Evolutionary conservation across 495 filamentous ascomycete genomes (phyloP).

Genomic region (Penicillium parvum): DNA sequence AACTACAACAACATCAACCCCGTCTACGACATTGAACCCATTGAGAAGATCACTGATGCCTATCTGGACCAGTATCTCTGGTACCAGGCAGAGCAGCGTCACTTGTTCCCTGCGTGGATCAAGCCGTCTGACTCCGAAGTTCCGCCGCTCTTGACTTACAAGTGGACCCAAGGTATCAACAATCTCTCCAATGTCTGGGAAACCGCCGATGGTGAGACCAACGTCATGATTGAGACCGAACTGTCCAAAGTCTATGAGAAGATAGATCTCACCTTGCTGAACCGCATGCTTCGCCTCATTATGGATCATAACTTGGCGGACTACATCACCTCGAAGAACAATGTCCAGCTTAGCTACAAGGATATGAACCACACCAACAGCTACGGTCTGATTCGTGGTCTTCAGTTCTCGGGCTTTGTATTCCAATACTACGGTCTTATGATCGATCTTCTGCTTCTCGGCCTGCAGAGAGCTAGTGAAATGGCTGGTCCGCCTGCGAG

Average conservation of each 20-base stretch:
- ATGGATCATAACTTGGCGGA: conserved; percentile 99
- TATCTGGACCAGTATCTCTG: conserved; percentile 98
- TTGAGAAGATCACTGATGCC: conserved; percentile 99
- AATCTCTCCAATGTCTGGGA: conserved; percentile 98
- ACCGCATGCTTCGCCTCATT: conserved; percentile 87
- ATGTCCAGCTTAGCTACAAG: conserved; percentile 98
- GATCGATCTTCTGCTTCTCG: conserved; percentile 88
- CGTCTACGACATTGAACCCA: conserved; percentile 98
- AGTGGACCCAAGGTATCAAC: conserved; percentile 99
- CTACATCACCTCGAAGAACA: conserved; percentile 99
- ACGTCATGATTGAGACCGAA: conserved; percentile 98
- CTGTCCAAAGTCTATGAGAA: conserved; percentile 99
- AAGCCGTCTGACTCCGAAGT: conserved; percentile 99
- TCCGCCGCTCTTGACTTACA: conserved; percentile 93
- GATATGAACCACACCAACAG: conserved; percentile 99
- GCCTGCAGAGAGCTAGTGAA: conserved; percentile 89
- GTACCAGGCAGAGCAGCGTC: conserved; percentile 98
- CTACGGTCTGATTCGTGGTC: conserved; percentile 94
- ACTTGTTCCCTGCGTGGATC: conserved; percentile 98
- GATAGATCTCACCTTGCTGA: conserved; percentile 94
- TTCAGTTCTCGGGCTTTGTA: conserved; percentile 97
- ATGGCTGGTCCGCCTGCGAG: conserved; percentile 95
- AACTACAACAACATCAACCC: conserved; percentile 99
- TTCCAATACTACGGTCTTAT: conserved; percentile 99
- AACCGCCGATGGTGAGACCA: conserved; percentile 90